Evolutionary conservation across 371 early-diverging fungal genomes (phyloP).

Genomic region (Rhizoclosmatium hyalinum): DNA sequence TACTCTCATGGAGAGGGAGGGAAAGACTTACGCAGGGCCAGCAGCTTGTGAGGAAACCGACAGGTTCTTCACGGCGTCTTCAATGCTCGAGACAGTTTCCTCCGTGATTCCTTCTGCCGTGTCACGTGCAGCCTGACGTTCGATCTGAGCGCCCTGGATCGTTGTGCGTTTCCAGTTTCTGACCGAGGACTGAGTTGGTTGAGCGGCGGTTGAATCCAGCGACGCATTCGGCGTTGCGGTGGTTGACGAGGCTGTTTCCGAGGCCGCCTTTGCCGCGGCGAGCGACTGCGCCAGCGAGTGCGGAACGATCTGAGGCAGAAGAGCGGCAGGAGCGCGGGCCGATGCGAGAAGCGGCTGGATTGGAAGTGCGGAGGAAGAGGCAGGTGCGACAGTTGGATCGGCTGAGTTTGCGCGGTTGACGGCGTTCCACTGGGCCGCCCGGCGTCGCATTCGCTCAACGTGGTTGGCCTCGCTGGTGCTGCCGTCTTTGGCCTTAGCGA

Average conservation of each 20-base stretch:
- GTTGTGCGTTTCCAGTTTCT: constrained; percentile 13
- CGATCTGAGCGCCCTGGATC: not conserved
- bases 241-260: not conserved
- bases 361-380: not conserved
- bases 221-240: not conserved
- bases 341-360: constrained; percentile 11
- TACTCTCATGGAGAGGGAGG: too few species aligned
- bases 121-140: not conserved
- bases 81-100: not conserved
- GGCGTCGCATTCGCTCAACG: not conserved
- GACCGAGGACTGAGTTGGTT: not conserved
- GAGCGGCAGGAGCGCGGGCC: not conserved
- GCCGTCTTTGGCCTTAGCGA: not conserved
- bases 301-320: not conserved
- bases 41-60: not conserved
- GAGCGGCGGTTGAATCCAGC: not conserved
- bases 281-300: constrained; percentile 1
- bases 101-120: constrained; percentile 7
- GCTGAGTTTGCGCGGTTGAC: not conserved
- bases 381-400: not conserved
- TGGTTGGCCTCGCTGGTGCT: not conserved
- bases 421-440: not conserved
- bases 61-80: not conserved
- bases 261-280: not conserved
- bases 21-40: not conserved